Base-by-base conservation (phyloP, 768 basidiomycete species). In the Phlegmacium glaucopus region DNA sequence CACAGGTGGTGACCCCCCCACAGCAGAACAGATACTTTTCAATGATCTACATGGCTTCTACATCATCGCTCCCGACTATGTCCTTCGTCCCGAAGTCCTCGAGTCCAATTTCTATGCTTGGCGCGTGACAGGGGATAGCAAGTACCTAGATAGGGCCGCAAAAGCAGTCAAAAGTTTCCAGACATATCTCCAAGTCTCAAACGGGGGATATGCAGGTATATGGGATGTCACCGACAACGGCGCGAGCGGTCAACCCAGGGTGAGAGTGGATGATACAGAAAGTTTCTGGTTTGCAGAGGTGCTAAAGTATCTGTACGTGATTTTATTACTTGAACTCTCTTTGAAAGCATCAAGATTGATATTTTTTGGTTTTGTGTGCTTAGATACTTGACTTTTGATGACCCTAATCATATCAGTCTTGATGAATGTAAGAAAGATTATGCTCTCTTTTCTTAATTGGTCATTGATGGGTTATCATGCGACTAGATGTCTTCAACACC, bases 61-160 rank as follows among this genome's bases (percentile, higher is more conserved):
- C 57, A 78, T 85, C 53, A 76, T 74, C 11, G 52, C 61, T 5
- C 52, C 68, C 15, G 68, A 71, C 52, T 90, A 89, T 55, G 74
- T 82, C 60, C 69, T 81, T 34, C 83, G 88, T 25, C 87, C 88
- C 0, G 86, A 89, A 64, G 85, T 90, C 17, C 75, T 90, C n/a
- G 86, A 90, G 61, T 84, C 80, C 43, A 88, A 88, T 69, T 89
- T 89, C 69, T 85, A 89, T 49, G 87, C 86, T 0, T 90, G 74
- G 74, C 79, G 88, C 18, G 77, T 73, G 12, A 87, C 86, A 2
- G 88, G 87, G 1, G 69, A 89, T 54, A 62, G 64, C 6, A 86
- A 84, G 55, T 90, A 87, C 61, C 71, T 82, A 28, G 69, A 85
- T 41, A 77, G 82, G 16, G 86, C 87, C 2, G 75, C 70, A 3